phyloP scores from a whole-genome alignment of 345 rosid genomes.

The Nephelium lappaceum region DNA sequence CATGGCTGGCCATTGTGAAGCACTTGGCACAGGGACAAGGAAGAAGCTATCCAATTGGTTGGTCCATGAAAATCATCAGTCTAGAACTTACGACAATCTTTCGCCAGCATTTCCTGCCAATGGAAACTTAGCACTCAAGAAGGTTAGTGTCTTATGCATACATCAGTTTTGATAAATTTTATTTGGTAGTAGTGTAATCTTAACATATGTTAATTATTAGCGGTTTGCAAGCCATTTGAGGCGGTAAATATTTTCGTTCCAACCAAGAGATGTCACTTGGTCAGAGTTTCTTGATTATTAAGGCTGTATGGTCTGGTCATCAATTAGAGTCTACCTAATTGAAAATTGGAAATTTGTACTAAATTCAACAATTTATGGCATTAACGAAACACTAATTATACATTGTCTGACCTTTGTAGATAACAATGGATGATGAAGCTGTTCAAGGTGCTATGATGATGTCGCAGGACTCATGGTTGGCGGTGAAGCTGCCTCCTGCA shows the following conservation, averaged over 20 bases:
- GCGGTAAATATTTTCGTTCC: no score
- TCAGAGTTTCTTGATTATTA: neutral
- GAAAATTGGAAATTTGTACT: no score
- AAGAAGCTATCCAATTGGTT: conserved; percentile 93
- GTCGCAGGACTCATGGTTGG: conserved; percentile 46
- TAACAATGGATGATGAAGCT: conserved; percentile 9
- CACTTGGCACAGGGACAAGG: conserved; percentile 75
- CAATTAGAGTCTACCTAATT: no score
- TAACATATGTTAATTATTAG: no score
- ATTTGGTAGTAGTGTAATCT: no score
- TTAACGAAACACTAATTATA: neutral
- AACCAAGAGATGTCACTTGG: no score
- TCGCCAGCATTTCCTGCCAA: conserved; percentile 31
- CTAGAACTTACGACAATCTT: conserved; percentile 25
- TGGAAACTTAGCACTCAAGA: conserved; percentile 38
- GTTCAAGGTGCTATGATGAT: conserved; percentile 24
- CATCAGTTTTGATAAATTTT: neutral
- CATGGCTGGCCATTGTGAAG: conserved; percentile 85
- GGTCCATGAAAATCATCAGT: conserved; percentile 57
- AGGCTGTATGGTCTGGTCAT: neutral
- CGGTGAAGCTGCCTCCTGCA: conserved; percentile 86
- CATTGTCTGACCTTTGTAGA: conserved; percentile 23
- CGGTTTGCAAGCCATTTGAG: no score
- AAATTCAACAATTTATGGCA: neutral
- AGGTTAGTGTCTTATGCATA: conserved; percentile 35